Conservation (phyloP, 129 eudicot genomes). For the Dittrichia graveolens region DNA sequence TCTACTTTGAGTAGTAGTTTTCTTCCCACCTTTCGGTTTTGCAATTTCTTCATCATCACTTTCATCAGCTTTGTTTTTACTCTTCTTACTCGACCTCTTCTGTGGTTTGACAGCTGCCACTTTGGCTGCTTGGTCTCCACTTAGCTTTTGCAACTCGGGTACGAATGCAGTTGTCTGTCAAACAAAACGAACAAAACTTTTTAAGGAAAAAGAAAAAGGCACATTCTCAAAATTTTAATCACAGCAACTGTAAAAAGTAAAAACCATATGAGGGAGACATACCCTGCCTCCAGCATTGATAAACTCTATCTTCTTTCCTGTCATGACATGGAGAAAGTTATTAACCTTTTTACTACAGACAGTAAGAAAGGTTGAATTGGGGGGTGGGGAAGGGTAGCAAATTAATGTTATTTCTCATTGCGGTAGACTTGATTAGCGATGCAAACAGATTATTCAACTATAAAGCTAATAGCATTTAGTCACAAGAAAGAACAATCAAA, state of each 20-base stretch:
- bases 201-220: background rate
- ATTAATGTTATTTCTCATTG: background rate
- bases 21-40: slow-evolving; percentile 51
- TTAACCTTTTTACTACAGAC: background rate
- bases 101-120: slow-evolving; percentile 39
- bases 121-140: slow-evolving; percentile 63
- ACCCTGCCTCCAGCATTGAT: slow-evolving; percentile 96
- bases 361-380: background rate
- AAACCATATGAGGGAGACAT: slow-evolving; percentile 28
- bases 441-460: slow-evolving; percentile 13
- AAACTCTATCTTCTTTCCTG: slow-evolving; percentile 89
- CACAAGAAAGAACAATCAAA: background rate
- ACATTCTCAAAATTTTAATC: background rate
- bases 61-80: slow-evolving; percentile 34
- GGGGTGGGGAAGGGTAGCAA: background rate
- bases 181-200: slow-evolving; percentile 1
- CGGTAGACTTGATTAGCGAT: background rate
- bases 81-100: slow-evolving; percentile 35
- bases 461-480: background rate
- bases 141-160: slow-evolving; percentile 83
- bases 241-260: slow-evolving; percentile 14
- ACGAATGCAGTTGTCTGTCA: slow-evolving; percentile 84
- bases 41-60: slow-evolving; percentile 43
- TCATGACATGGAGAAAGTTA: slow-evolving; percentile 22
- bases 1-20: slow-evolving; percentile 32